phyloP scores from a whole-genome alignment of 2,329 filamentous ascomycete species.

The Immersiporthe knoxdaviesiana region DNA sequence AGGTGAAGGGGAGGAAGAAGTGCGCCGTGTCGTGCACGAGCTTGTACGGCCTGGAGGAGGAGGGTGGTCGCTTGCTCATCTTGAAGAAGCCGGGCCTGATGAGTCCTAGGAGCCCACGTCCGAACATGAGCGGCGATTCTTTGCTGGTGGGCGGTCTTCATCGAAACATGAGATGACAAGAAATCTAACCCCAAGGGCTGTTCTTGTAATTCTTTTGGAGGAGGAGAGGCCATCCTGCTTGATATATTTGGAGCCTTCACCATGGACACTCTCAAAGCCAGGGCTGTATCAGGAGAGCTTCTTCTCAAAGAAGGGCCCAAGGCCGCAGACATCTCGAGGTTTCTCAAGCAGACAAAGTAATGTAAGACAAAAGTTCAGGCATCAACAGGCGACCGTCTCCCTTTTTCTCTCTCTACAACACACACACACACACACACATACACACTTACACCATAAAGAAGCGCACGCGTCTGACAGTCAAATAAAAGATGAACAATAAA shows the following conservation, averaged over 20 bases:
- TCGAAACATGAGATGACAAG: background rate
- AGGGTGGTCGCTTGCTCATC: slow-evolving; percentile 1
- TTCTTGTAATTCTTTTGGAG: background rate
- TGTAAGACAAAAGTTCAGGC: slow-evolving; percentile 19
- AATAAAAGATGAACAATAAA: slow-evolving; percentile 20
- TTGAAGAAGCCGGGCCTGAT: background rate
- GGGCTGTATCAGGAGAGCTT: background rate
- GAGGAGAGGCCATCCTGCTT: background rate
- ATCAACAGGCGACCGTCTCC: background rate
- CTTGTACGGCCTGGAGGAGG: slow-evolving; percentile 7
- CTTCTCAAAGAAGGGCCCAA: background rate
- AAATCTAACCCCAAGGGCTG: too few relatives aligned
- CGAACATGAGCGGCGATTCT: slow-evolving; percentile 9
- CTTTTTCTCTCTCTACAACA: background rate
- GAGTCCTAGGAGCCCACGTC: background rate
- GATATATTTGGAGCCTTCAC: background rate
- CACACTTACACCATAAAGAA: background rate
- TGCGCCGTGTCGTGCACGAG: slow-evolving; percentile 18
- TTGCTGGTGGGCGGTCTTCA: background rate
- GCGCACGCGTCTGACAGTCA: slow-evolving; percentile 1
- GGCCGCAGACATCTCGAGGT: background rate
- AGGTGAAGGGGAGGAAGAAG: slow-evolving; percentile 21
- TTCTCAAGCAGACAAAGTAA: background rate
- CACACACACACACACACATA: background rate
- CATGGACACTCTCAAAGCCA: background rate